Evolutionary conservation across 768 basidiomycete genomes (phyloP).

Genomic region (Pisolithus orientalis): DNA sequence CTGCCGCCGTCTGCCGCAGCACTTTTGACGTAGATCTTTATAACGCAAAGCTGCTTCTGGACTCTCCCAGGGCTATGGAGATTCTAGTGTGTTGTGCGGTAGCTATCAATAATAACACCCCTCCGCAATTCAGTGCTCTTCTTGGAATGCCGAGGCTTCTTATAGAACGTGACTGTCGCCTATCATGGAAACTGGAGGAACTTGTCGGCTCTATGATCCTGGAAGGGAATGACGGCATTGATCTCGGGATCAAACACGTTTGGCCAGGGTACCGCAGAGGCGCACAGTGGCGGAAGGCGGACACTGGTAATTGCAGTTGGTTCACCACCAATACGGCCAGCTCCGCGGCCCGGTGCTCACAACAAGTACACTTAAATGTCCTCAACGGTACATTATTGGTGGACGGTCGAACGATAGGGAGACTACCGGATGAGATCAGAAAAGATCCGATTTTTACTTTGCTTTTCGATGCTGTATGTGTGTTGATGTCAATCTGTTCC

Average conservation of each 20-base stretch:
- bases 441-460: slow-evolving; percentile 4
- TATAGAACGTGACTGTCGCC: slow-evolving; percentile 23
- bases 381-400: slow-evolving; percentile 8
- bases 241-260: slow-evolving; percentile 17
- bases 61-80: slow-evolving; percentile 13
- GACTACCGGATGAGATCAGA: slow-evolving; percentile 3
- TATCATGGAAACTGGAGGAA: slow-evolving; percentile 19
- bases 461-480: slow-evolving; percentile 6
- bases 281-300: slow-evolving; percentile 1
- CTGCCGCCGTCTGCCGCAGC: slow-evolving; percentile 30
- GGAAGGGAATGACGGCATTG: slow-evolving; percentile 13
- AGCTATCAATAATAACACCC: slow-evolving; percentile 22
- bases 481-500: not conserved
- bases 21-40: slow-evolving; percentile 29
- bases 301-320: slow-evolving; percentile 9
- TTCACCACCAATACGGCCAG: slow-evolving; percentile 1
- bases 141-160: slow-evolving; percentile 11
- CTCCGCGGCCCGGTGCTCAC: not conserved
- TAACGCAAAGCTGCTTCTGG: slow-evolving; percentile 8
- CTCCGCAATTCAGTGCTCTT: slow-evolving; percentile 1
- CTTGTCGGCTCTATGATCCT: slow-evolving; percentile 8
- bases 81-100: slow-evolving; percentile 29
- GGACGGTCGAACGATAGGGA: slow-evolving; percentile 8
- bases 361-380: slow-evolving; percentile 4
- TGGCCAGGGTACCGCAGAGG: slow-evolving; percentile 25